Conservation (phyloP, 1,284 basidiomycete species). For the Prillingera fragicola region DNA sequence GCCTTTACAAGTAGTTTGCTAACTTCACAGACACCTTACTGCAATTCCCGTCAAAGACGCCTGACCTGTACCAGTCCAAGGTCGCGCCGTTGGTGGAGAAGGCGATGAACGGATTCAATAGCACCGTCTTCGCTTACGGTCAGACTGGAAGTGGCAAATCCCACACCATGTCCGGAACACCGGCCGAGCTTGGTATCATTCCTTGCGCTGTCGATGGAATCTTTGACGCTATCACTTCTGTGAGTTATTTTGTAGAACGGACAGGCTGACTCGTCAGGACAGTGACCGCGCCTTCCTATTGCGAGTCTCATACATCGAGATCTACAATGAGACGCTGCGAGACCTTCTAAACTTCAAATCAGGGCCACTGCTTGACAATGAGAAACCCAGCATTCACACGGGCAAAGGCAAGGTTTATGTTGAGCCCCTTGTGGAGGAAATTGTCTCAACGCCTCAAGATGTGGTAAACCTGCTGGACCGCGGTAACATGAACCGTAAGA, state of each 20-base stretch:
- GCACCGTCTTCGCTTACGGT: conserved; percentile 52
- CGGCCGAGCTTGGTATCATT: conserved; percentile 53
- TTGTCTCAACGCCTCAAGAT: conserved; percentile 51
- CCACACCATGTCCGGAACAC: conserved; percentile 50
- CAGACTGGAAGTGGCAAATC: conserved; percentile 52
- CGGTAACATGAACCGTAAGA: conserved; percentile 52
- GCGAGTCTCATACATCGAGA: conserved; percentile 56
- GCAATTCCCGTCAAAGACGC: conserved; percentile 44
- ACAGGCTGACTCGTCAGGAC: conserved; percentile 25
- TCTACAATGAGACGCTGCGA: conserved; percentile 57
- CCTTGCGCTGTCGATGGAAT: conserved; percentile 55
- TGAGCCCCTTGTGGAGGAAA: conserved; percentile 52
- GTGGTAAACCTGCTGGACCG: conserved; percentile 51
- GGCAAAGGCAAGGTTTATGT: conserved; percentile 50
- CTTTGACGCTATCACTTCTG: conserved; percentile 50
- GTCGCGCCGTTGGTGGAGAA: conserved; percentile 52
- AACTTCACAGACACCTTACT: conserved; percentile 43
- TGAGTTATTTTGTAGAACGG: conserved; percentile 15
- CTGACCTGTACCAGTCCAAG: conserved; percentile 49
- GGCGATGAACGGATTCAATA: conserved; percentile 56
- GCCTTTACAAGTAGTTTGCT: not conserved
- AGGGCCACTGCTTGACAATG: conserved; percentile 33
- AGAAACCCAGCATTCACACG: conserved; percentile 43
- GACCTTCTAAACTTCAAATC: conserved; percentile 50
- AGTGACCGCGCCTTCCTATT: conserved; percentile 47